These are phyloP conservation scores for Aleurites moluccanus DNA, from an alignment of 441 rosid species.

Conservation along the genomic window DNA sequence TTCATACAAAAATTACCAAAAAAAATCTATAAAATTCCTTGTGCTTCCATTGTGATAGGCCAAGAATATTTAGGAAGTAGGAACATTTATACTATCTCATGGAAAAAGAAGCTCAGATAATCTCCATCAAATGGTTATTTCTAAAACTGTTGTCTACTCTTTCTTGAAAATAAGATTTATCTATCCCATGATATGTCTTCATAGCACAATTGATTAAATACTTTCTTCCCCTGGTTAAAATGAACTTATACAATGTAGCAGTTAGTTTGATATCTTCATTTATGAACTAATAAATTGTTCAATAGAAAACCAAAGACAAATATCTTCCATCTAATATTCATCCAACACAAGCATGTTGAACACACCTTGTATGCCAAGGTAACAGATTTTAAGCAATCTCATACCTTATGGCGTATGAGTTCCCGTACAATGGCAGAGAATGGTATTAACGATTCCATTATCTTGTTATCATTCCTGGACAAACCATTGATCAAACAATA, in stretches of 20 bases:
- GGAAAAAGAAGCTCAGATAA: not conserved
- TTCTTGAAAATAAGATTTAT: too few relatives aligned
- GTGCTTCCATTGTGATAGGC: not conserved
- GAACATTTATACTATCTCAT: not conserved
- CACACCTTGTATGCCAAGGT: not conserved
- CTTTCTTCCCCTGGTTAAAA: too few relatives aligned
- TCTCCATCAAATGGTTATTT: conserved; percentile 7
- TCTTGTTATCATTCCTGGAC: conserved; percentile 42
- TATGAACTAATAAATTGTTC: too few relatives aligned
- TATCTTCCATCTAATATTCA: too few relatives aligned
- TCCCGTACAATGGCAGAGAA: conserved; percentile 60
- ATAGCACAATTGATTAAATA: too few relatives aligned
- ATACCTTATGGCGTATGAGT: conserved; percentile 78
- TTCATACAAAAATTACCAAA: conserved; percentile 4
- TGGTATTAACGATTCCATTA: conserved; percentile 56
- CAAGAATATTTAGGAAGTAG: not conserved
- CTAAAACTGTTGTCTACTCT: not conserved
- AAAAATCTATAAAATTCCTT: not conserved
- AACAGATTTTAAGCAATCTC: not conserved
- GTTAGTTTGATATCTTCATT: too few relatives aligned
- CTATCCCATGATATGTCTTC: too few relatives aligned
- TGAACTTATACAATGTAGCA: too few relatives aligned
- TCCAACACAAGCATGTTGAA: too few relatives aligned
- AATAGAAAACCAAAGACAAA: too few relatives aligned
- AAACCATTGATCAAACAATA: conserved; percentile 22